Conservation (phyloP, 805 yeast species). For the Candida boleticola region DNA sequence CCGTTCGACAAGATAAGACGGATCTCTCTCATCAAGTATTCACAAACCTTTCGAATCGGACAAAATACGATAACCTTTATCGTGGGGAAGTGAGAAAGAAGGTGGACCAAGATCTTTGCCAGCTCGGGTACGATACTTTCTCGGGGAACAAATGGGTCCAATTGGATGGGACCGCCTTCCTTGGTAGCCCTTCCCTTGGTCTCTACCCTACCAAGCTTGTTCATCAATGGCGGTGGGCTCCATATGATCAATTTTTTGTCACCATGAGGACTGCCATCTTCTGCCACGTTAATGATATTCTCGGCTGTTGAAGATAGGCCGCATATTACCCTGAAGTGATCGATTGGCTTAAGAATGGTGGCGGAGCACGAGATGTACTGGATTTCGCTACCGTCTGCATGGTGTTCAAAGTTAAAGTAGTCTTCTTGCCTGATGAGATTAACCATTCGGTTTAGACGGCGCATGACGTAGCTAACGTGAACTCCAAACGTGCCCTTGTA, state of each 20-base stretch:
- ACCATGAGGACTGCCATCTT: conserved; percentile 91
- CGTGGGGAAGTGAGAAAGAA: conserved; percentile 51
- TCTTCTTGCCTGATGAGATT: no score
- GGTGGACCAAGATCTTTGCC: conserved; percentile 66
- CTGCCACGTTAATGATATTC: conserved; percentile 52
- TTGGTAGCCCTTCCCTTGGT: no score
- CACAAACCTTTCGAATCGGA: conserved; percentile 82
- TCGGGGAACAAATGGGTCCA: conserved; percentile 34
- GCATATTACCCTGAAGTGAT: conserved; percentile 72
- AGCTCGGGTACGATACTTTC: conserved; percentile 73
- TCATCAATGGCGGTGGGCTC: conserved; percentile 73
- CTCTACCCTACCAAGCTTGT: conserved; percentile 49
- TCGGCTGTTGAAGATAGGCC: conserved; percentile 48
- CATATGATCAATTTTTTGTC: conserved; percentile 73
- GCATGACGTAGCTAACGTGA: conserved; percentile 82
- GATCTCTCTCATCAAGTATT: conserved; percentile 80
- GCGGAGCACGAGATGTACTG: conserved; percentile 92
- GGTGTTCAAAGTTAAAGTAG: not conserved
- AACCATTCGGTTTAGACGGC: conserved; percentile 72
- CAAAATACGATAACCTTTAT: conserved; percentile 89
- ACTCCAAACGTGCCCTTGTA: conserved; percentile 92
- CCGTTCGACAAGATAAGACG: conserved; percentile 41
- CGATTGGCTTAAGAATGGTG: conserved; percentile 71
- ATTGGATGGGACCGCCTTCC: not conserved
- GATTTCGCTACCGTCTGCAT: conserved; percentile 45